These are phyloP conservation scores for Arctium minus DNA, from an alignment of 129 eudicot species.

Conservation along the genomic window DNA sequence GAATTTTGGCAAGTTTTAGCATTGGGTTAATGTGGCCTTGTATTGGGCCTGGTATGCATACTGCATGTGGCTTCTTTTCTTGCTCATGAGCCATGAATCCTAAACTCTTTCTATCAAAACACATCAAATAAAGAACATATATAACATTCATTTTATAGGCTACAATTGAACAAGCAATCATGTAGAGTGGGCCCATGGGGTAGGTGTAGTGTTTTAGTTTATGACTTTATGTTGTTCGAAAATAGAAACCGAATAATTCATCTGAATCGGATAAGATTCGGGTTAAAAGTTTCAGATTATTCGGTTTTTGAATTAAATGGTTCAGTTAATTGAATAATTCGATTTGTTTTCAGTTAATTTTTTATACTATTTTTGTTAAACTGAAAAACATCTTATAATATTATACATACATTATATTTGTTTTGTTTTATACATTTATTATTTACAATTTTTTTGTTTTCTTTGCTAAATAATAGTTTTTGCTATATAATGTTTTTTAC, in stretches of 20 bases:
- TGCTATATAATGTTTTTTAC: neutral
- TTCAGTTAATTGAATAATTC: neutral
- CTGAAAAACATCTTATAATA: neutral
- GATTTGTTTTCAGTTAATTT: neutral
- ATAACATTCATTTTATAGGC: neutral
- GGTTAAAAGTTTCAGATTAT: no score
- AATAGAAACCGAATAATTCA: neutral
- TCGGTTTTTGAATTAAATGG: neutral
- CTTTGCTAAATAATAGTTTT: no score
- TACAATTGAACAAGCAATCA: neutral
- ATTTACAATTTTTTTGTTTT: no score
- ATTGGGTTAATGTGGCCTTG: conserved; percentile 33
- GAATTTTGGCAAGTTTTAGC: conserved; percentile 24
- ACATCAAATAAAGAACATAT: neutral
- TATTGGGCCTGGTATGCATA: conserved; percentile 38
- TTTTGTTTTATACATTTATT: no score
- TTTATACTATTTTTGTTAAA: neutral
- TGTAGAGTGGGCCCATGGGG: neutral
- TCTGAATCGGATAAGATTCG: neutral
- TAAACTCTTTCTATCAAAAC: neutral
- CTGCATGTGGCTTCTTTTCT: conserved; percentile 19
- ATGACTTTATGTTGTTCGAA: neutral
- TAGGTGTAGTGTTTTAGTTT: neutral
- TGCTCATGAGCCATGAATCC: conserved; percentile 23
- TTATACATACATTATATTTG: no score